Percentiles rank a stretch among this genome's conserved stretches.
Evolutionary conservation across 106 monocot species (phyloP).

Genomic region (Acorus calamus): DNA sequence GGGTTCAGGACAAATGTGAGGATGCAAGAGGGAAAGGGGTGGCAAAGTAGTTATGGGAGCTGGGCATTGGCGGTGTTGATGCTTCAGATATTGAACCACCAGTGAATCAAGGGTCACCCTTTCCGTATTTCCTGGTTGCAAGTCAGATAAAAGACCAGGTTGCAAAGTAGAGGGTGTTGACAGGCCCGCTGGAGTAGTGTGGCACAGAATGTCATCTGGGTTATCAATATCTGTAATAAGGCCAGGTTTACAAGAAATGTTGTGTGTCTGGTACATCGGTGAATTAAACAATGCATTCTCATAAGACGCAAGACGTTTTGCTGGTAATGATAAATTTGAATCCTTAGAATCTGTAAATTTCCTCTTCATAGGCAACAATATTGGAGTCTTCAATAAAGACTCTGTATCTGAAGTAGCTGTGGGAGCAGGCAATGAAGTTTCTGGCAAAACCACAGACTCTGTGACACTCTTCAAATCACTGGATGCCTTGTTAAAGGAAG

Average conservation of each 20-base stretch:
- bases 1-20: constrained; percentile 91
- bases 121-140: constrained; percentile 43
- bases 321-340: constrained; percentile 15
- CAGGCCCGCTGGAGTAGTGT: constrained; percentile 22
- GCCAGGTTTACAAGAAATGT: constrained; percentile 18
- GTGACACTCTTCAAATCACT: constrained; percentile 15
- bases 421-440: constrained; percentile 11
- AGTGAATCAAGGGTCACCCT: constrained; percentile 86
- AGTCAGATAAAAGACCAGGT: constrained; percentile 19
- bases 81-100: constrained; percentile 94
- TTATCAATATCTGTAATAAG: constrained; percentile 21
- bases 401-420: constrained; percentile 30
- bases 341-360: constrained; percentile 64
- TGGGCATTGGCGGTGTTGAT: constrained; percentile 94
- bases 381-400: constrained; percentile 35
- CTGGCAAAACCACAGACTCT: constrained; percentile 1
- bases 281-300: constrained; percentile 26
- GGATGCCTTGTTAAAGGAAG: constrained; percentile 14
- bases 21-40: constrained; percentile 88
- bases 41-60: constrained; percentile 95
- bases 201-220: constrained; percentile 29
- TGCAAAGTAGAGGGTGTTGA: constrained; percentile 16
- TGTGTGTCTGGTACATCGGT: constrained; percentile 41
- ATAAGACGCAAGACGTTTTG: constrained; percentile 38
- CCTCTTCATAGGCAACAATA: constrained; percentile 75